phyloP scores from a whole-genome alignment of 192 early-diverging fungal genomes.

The Lunasporangiospora selenospora region DNA sequence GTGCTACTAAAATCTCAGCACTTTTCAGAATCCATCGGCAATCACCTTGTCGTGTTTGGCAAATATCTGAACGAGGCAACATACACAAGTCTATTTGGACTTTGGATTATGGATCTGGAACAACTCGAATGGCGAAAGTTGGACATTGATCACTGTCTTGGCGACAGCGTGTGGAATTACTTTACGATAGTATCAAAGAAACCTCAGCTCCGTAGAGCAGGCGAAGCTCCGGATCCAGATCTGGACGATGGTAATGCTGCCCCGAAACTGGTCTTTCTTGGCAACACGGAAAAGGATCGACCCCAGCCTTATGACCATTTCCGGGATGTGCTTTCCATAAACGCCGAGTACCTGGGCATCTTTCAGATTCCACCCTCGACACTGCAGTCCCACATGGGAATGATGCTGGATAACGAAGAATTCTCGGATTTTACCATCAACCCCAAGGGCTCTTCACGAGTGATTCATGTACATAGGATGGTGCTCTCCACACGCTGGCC shows the following conservation, averaged over 20 bases:
- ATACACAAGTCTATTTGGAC: constrained; percentile 43
- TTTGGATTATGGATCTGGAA: constrained; percentile 68
- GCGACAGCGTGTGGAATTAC: constrained; percentile 64
- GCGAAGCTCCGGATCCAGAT: not conserved
- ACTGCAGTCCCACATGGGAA: constrained; percentile 49
- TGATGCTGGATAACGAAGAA: constrained; percentile 57
- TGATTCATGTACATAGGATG: constrained; percentile 63
- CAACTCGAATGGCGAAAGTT: constrained; percentile 62
- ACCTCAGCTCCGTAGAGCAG: constrained; percentile 5
- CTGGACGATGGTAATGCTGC: constrained; percentile 29
- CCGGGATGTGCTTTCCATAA: constrained; percentile 59
- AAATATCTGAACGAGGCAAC: constrained; percentile 48
- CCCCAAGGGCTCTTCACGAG: constrained; percentile 34
- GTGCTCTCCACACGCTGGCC: constrained; percentile 66
- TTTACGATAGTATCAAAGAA: constrained; percentile 54
- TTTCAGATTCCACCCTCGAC: constrained; percentile 56
- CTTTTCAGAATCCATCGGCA: constrained; percentile 63
- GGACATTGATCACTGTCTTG: constrained; percentile 55
- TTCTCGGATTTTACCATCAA: constrained; percentile 63
- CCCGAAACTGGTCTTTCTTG: constrained; percentile 56
- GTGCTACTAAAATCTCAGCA: constrained; percentile 64
- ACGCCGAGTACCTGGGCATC: constrained; percentile 61
- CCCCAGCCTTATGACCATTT: constrained; percentile 65
- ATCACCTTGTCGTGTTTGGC: constrained; percentile 60
- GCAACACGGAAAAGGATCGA: constrained; percentile 59